Evolutionary conservation across 2,329 filamentous ascomycete species (phyloP), one percentile per base, ranked within the genome.

Genomic region (Colletotrichum spinosum): DNA sequence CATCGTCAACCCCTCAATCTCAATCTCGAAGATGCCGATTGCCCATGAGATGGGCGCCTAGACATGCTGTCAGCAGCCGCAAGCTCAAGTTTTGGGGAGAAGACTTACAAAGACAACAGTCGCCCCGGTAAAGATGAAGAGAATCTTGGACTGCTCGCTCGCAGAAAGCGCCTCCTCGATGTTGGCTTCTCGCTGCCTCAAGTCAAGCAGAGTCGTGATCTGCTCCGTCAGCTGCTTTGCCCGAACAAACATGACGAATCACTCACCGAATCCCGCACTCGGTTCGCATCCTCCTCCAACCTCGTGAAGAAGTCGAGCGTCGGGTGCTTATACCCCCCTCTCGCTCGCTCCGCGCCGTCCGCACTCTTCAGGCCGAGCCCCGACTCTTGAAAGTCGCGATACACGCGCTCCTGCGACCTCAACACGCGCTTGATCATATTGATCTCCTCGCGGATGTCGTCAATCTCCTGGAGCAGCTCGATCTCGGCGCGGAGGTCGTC

Each of bases 401-500:
- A 65, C 25, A 69, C 67, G 2, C 67, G 61, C 48, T 68, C 67
- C 52, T 69, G 67, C n/a, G 67, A 65, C 38, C 60, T 51, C 0
- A 69, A 42, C 7, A 69, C 67, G 0, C 65, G 66, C 52, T 69
- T 67, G 1, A 69, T 51, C 67, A 69, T 69, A 44, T 68, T 69
- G 17, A 69, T 68, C 54, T 69, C 67, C 35, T 69, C 67, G 0
- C 65, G 53, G 1, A 69, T 55, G 6, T 69, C 67, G 42, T 69
- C 65, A 41, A 68, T 67, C 56, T 67, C 60, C 9, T 65, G 64
- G 2, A 72, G 59, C 0, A 71, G 55, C 55, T 66, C 70, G 15
- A 72, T 72, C 17, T 72, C 70, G 2, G 70, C 68, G 2, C 70
- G 55, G 1, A 72, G 37, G 13, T 72, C 70, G 39, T 67, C 66